Evolutionary conservation across 306 rosid genomes (phyloP).

Genomic region (Mimosa bimucronata): DNA sequence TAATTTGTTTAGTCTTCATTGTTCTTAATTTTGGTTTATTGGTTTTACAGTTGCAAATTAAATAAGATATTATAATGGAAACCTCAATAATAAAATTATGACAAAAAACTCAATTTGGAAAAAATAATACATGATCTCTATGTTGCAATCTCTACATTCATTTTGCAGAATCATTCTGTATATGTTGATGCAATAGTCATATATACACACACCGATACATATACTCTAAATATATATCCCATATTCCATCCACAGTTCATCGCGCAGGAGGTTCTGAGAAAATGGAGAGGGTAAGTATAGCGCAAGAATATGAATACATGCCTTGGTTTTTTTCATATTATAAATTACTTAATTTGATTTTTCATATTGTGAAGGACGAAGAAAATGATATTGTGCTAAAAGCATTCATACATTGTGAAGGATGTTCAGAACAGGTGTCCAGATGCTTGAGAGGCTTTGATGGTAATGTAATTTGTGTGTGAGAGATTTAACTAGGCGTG

Average conservation of each 20-base stretch:
- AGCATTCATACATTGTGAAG: conserved; percentile 80
- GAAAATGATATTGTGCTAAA: conserved; percentile 57
- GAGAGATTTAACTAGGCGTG: background rate
- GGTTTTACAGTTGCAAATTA: background rate
- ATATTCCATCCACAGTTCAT: conserved; percentile 4
- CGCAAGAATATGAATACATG: too few relatives aligned
- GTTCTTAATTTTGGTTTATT: background rate
- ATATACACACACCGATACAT: background rate
- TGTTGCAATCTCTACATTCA: background rate
- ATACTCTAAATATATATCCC: background rate
- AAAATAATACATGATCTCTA: background rate
- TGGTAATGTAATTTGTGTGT: conserved; percentile 42
- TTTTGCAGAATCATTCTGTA: conserved; percentile 1
- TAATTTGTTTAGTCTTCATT: background rate
- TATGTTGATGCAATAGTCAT: background rate
- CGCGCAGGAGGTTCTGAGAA: background rate
- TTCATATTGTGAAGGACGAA: background rate
- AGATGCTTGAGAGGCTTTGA: conserved; percentile 59
- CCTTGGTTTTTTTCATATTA: background rate
- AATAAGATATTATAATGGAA: background rate
- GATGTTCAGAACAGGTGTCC: conserved; percentile 58
- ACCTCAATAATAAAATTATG: background rate
- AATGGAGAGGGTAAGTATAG: background rate
- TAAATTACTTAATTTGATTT: background rate
- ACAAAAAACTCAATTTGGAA: background rate